Conservation (phyloP, 2,329 filamentous ascomycete species). For the Canariomyces notabilis region DNA sequence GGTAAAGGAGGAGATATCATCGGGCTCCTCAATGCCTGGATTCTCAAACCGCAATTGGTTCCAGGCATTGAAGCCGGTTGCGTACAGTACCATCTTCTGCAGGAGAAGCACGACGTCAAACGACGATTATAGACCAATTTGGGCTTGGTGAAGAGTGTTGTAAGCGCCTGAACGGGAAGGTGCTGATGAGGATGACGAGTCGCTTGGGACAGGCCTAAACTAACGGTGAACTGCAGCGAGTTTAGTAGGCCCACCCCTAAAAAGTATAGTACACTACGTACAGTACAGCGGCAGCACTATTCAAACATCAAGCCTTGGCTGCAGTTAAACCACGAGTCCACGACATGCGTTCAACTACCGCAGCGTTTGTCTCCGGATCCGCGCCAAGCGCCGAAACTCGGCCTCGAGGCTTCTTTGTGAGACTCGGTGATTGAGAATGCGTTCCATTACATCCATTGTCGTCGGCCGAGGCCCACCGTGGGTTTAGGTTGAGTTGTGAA, state of each 20-base stretch:
- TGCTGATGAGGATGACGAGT: conserved; percentile 7
- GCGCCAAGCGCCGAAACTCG: neutral
- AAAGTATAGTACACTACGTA: no score
- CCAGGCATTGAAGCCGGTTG: conserved; percentile 56
- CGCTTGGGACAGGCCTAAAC: neutral
- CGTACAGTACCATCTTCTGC: conserved; percentile 45
- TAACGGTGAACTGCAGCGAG: neutral
- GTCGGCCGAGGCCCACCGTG: no score
- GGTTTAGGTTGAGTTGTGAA: no score
- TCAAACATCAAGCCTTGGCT: no score
- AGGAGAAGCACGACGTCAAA: neutral
- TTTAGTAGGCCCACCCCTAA: no score
- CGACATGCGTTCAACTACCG: neutral
- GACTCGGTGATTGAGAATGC: no score
- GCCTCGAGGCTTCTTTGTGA: neutral
- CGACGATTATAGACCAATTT: neutral
- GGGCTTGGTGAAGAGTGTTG: neutral
- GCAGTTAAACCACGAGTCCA: neutral
- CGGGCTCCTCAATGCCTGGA: conserved; percentile 31
- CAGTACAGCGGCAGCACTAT: no score
- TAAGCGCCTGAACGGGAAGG: conserved; percentile 5
- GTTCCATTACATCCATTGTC: no score
- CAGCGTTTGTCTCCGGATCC: neutral
- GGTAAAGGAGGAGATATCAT: conserved; percentile 43
- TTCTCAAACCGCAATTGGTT: conserved; percentile 43